Percentiles rank a stretch among this genome's conserved stretches.
phyloP scores from a whole-genome alignment of 1,284 basidiomycete genomes.

The Porogramme epimiltina region DNA sequence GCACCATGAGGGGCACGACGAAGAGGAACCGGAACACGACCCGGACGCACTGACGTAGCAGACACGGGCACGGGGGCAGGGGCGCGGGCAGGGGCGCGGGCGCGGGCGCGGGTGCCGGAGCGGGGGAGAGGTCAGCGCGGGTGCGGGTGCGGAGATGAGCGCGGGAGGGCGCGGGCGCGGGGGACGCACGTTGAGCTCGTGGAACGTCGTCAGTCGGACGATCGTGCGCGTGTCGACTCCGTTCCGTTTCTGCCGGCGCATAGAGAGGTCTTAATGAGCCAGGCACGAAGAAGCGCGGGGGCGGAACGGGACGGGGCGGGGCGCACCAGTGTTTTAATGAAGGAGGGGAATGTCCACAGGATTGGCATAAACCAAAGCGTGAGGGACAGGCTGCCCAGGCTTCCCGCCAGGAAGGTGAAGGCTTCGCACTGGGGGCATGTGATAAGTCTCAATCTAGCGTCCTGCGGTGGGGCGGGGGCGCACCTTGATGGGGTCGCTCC shows the following conservation, averaged over 20 bases:
- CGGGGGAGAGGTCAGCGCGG: no score
- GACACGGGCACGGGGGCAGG: not conserved
- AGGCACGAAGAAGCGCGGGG: no score
- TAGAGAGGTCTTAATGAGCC: no score
- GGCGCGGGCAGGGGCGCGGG: not conserved
- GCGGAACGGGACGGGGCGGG: not conserved
- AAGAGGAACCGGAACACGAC: conserved; percentile 72
- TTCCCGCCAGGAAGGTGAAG: conserved; percentile 66
- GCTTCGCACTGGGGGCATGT: conserved; percentile 61
- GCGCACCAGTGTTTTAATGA: conserved; percentile 60
- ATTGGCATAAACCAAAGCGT: conserved; percentile 74
- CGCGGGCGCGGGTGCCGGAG: not conserved
- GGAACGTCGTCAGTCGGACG: conserved; percentile 72
- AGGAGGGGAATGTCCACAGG: conserved; percentile 68
- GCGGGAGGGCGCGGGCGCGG: no score
- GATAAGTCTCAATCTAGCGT: not conserved
- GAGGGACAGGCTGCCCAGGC: conserved; percentile 63
- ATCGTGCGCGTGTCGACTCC: conserved; percentile 65
- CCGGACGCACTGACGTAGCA: conserved; percentile 55
- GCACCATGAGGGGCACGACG: conserved; percentile 58
- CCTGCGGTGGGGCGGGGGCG: conserved; percentile 18
- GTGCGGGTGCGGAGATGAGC: no score
- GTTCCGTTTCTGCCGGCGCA: conserved; percentile 49
- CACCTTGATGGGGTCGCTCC: conserved; percentile 59
- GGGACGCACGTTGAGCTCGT: conserved; percentile 72